A percentile compares a stretch with the other conserved stretches of the same genome.
Conservation (phyloP, 164 flowering plant species). For the Cinnamomum micranthum region DNA sequence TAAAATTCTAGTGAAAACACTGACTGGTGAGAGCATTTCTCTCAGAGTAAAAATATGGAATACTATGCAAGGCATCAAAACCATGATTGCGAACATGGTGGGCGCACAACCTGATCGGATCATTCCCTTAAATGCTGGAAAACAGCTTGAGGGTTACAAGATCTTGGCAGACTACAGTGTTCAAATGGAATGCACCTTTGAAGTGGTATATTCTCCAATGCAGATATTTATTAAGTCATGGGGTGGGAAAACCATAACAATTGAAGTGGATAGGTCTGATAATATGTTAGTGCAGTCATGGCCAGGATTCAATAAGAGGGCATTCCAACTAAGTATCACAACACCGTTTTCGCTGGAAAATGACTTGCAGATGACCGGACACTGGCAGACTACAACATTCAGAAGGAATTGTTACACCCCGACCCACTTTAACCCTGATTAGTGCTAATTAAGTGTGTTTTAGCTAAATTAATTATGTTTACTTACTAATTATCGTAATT, state of each 20-base stretch:
- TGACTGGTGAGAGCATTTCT: slow-evolving; percentile 3
- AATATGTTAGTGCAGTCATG: not conserved
- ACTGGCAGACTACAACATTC: slow-evolving; percentile 1
- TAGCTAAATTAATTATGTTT: too few relatives aligned
- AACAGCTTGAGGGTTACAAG: slow-evolving; percentile 13
- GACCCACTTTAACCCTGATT: too few relatives aligned
- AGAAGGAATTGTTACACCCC: not conserved
- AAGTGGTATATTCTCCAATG: not conserved
- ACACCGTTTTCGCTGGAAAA: not conserved
- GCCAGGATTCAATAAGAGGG: slow-evolving; percentile 4
- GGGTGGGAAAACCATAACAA: not conserved
- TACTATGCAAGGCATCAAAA: slow-evolving; percentile 16
- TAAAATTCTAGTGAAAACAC: slow-evolving; percentile 14
- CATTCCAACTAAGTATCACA: not conserved
- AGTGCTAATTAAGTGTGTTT: too few relatives aligned
- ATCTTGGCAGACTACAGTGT: slow-evolving; percentile 14
- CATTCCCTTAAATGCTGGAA: slow-evolving; percentile 10
- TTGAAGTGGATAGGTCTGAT: not conserved
- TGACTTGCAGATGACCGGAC: not conserved
- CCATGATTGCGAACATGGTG: slow-evolving; percentile 13
- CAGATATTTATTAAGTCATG: not conserved
- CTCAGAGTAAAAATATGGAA: slow-evolving; percentile 9
- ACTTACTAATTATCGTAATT: too few relatives aligned
- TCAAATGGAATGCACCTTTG: slow-evolving; percentile 13
- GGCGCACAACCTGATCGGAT: not conserved